Conservation (phyloP, 2,329 filamentous ascomycete genomes). For the Clarireedia sp. region DNA sequence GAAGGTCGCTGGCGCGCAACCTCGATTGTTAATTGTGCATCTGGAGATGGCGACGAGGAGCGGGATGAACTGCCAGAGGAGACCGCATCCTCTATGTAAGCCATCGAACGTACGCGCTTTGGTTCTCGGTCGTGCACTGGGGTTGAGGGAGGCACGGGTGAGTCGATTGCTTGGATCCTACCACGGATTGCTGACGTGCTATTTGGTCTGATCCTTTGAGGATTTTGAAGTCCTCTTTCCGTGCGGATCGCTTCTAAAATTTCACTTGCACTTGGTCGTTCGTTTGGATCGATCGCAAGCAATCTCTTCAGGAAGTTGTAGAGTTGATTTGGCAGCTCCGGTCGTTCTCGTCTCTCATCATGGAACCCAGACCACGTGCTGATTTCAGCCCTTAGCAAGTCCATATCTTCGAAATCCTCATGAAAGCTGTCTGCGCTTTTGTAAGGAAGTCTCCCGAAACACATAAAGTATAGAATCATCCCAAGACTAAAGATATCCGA, state of each 20-base stretch:
- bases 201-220: conserved; percentile 20
- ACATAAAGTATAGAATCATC: conserved; percentile 98
- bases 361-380: conserved; percentile 80
- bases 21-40: conserved; percentile 18
- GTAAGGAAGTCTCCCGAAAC: conserved; percentile 85
- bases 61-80: conserved; percentile 13
- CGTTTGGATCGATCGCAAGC: conserved; percentile 65
- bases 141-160: conserved; percentile 23
- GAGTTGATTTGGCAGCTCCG: conserved; percentile 77
- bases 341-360: conserved; percentile 63
- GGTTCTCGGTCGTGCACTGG: conserved; percentile 23
- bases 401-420: conserved; percentile 87
- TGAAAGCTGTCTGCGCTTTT: conserved; percentile 73
- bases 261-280: conserved; percentile 77
- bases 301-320: conserved; percentile 79
- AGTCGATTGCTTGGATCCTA: conserved; percentile 27
- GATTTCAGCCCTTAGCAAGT: conserved; percentile 78
- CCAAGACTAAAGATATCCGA: conserved; percentile 97
- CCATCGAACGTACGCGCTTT: conserved; percentile 18
- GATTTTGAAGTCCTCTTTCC: conserved; percentile 27
- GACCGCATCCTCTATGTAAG: conserved; percentile 26
- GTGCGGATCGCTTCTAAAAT: conserved; percentile 48
- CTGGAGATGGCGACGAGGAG: conserved; percentile 16
- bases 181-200: conserved; percentile 21
- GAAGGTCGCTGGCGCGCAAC: conserved; percentile 7